Evolutionary conservation across 2,329 filamentous ascomycete species (phyloP).

Genomic region (Plectosphaerella plurivora): DNA sequence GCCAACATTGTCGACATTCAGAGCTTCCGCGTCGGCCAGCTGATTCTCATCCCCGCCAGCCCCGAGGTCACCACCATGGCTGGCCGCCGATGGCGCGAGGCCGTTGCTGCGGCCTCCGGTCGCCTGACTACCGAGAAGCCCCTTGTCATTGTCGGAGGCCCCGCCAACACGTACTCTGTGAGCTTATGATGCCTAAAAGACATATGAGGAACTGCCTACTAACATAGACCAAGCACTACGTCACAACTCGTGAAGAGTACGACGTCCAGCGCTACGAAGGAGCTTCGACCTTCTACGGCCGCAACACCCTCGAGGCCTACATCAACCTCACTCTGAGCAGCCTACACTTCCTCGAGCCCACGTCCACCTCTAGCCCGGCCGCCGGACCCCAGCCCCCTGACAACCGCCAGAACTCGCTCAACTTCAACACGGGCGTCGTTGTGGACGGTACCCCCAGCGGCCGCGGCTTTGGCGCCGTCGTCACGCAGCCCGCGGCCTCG

Average conservation of each 20-base stretch:
- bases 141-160: constrained; percentile 79
- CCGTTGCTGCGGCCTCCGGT: constrained; percentile 51
- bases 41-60: constrained; percentile 78
- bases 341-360: constrained; percentile 59
- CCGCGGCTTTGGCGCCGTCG: constrained; percentile 66
- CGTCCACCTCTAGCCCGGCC: constrained; percentile 35
- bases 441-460: constrained; percentile 64
- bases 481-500: constrained; percentile 44
- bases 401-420: constrained; percentile 70
- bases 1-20: constrained; percentile 92
- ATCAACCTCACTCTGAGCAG: constrained; percentile 78
- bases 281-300: constrained; percentile 86
- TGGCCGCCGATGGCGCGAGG: constrained; percentile 77
- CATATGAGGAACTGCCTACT: neutral
- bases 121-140: constrained; percentile 48
- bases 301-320: constrained; percentile 77
- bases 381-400: constrained; percentile 68
- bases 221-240: constrained; percentile 51
- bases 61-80: constrained; percentile 93
- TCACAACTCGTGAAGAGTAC: constrained; percentile 77
- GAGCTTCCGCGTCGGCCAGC: constrained; percentile 74
- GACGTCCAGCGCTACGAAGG: constrained; percentile 86
- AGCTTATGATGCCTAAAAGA: neutral
- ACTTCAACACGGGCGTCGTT: constrained; percentile 76
- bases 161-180: constrained; percentile 79